phyloP scores from a whole-genome alignment of 2,329 filamentous ascomycete species.

The Fusarium coffeatum region DNA sequence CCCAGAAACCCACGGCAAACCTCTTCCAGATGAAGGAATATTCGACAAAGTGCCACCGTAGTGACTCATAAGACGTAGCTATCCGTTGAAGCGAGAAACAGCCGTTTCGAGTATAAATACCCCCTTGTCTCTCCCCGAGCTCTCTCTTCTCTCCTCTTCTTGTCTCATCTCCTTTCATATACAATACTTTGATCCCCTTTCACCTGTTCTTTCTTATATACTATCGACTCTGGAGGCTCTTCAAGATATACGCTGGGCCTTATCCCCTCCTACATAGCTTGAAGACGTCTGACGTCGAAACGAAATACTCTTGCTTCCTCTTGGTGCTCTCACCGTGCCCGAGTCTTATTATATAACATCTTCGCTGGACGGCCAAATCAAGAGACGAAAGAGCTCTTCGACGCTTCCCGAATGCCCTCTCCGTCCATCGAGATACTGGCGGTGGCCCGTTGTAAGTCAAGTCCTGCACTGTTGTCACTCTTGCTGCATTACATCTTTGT shows the following conservation, averaged over 20 bases:
- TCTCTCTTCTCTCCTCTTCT: background rate
- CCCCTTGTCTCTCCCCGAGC: background rate
- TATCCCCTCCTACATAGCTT: no score
- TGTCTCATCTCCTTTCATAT: background rate
- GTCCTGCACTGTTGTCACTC: no score
- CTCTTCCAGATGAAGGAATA: background rate
- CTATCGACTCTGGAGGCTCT: no score
- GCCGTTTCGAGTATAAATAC: background rate
- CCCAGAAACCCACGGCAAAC: background rate
- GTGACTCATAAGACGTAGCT: background rate
- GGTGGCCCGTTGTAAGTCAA: no score
- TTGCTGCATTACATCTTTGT: background rate
- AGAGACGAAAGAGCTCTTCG: no score
- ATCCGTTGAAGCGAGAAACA: background rate
- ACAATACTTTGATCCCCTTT: background rate
- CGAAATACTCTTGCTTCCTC: no score
- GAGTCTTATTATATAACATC: no score
- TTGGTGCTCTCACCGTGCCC: no score
- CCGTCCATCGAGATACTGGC: fast-evolving
- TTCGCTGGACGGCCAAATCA: no score
- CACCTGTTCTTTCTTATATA: background rate
- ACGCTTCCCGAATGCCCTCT: no score
- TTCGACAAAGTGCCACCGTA: fast-evolving
- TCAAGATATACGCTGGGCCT: no score
- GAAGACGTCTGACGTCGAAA: no score